Evolutionary conservation across 257 asterid species (phyloP).

Genomic region (Forsythia suspensa): DNA sequence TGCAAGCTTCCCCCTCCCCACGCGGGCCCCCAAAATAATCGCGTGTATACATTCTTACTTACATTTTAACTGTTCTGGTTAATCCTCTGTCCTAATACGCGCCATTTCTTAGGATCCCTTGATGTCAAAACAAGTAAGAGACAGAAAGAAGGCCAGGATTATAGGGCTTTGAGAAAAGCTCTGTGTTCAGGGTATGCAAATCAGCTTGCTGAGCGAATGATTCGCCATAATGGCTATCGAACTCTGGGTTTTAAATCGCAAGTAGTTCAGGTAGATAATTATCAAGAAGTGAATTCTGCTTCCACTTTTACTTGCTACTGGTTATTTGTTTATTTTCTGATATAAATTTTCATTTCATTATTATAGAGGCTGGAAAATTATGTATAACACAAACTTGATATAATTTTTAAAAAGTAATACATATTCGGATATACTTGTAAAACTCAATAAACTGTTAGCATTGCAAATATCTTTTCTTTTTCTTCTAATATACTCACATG

Average conservation of each 20-base stretch:
- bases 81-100: background rate
- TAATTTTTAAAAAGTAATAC: background rate
- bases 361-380: background rate
- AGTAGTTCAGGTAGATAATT: constrained; percentile 73
- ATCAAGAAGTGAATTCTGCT: background rate
- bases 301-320: background rate
- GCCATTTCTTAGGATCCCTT: constrained; percentile 47
- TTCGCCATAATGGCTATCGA: constrained; percentile 88
- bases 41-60: background rate
- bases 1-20: background rate
- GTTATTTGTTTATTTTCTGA: background rate
- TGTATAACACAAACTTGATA: background rate
- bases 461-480: background rate
- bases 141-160: constrained; percentile 55
- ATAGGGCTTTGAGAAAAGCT: constrained; percentile 75
- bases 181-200: constrained; percentile 82
- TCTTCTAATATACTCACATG: background rate
- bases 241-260: constrained; percentile 89
- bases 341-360: background rate
- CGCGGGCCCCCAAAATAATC: background rate
- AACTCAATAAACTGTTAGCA: background rate
- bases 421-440: background rate
- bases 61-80: background rate
- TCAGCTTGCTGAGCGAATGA: constrained; percentile 94
- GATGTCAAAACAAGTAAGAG: constrained; percentile 64